Evolutionary conservation across 208 protist species (phyloP).

Genomic region (Strigomonas culicis): DNA sequence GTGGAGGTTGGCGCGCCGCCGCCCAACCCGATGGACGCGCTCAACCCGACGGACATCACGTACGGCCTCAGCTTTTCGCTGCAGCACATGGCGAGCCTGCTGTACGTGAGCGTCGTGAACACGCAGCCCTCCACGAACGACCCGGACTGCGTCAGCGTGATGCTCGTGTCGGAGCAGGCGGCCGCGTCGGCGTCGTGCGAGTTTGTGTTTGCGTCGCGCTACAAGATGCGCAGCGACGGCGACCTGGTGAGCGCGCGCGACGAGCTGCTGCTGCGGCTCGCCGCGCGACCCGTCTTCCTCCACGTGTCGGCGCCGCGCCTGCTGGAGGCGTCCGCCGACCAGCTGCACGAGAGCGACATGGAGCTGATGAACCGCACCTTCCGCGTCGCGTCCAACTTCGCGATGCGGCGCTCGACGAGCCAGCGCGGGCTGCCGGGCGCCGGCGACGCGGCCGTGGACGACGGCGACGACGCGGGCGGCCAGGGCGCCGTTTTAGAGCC

Average conservation of each 20-base stretch:
- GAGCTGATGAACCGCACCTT: constrained; percentile 38
- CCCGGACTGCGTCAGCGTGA: constrained; percentile 56
- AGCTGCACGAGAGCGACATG: constrained; percentile 14
- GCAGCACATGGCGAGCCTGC: constrained; percentile 46
- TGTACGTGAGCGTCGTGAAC: constrained; percentile 53
- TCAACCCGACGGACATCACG: constrained; percentile 44
- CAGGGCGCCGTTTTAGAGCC: not conserved
- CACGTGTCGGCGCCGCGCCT: constrained; percentile 44
- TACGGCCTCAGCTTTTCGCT: constrained; percentile 66
- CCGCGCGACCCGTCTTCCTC: constrained; percentile 46
- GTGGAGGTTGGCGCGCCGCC: constrained; percentile 8
- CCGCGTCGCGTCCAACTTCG: constrained; percentile 26
- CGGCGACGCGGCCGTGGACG: not conserved
- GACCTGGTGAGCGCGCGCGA: constrained; percentile 54
- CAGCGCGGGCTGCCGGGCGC: constrained; percentile 1
- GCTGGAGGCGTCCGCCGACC: constrained; percentile 16
- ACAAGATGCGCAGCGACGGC: constrained; percentile 73
- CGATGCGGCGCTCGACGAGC: constrained; percentile 7
- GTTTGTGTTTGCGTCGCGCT: constrained; percentile 64
- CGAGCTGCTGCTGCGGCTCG: constrained; percentile 57
- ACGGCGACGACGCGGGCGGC: not conserved
- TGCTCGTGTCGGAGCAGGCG: constrained; percentile 39
- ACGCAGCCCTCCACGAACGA: constrained; percentile 56
- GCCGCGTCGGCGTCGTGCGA: constrained; percentile 41
- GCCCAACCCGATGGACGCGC: constrained; percentile 20